phyloP scores from a whole-genome alignment of 768 basidiomycete genomes.

The Trametes gibbosa region DNA sequence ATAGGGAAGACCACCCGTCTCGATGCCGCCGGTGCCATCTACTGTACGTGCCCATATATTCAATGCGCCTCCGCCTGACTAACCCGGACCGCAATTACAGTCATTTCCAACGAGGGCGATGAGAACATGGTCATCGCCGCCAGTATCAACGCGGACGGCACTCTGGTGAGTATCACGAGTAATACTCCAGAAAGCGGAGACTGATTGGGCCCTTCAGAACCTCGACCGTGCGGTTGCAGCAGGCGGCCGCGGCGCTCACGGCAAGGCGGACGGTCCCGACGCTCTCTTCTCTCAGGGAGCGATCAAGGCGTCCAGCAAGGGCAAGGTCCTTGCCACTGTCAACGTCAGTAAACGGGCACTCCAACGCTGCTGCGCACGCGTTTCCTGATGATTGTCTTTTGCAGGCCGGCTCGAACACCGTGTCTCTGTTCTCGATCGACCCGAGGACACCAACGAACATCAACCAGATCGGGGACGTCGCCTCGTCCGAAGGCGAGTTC shows the following conservation, averaged over 20 bases:
- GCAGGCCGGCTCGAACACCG: constrained; percentile 47
- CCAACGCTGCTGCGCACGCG: background rate
- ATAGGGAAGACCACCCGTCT: constrained; percentile 1
- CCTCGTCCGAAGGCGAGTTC: constrained; percentile 47
- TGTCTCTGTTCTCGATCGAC: constrained; percentile 40
- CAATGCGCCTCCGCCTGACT: background rate
- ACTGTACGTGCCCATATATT: constrained; percentile 19
- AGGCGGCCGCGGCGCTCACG: constrained; percentile 26
- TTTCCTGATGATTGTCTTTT: background rate
- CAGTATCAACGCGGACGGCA: constrained; percentile 42
- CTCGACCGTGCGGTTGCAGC: constrained; percentile 19
- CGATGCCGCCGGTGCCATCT: constrained; percentile 23
- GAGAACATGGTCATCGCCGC: constrained; percentile 46
- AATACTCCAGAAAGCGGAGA: too few relatives aligned
- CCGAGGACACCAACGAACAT: constrained; percentile 41
- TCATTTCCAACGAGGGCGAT: constrained; percentile 48
- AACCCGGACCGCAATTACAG: constrained; percentile 27
- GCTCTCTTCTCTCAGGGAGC: constrained; percentile 29
- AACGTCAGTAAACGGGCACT: constrained; percentile 19
- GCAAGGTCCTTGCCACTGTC: constrained; percentile 24
- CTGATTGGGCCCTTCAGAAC: constrained; percentile 10
- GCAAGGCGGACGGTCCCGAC: constrained; percentile 25
- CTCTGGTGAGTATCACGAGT: constrained; percentile 30
- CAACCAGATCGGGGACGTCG: constrained; percentile 42
- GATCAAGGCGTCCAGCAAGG: constrained; percentile 25